Base-by-base conservation (phyloP, 2,329 filamentous ascomycete genomes). In the Penicillium sp. region DNA sequence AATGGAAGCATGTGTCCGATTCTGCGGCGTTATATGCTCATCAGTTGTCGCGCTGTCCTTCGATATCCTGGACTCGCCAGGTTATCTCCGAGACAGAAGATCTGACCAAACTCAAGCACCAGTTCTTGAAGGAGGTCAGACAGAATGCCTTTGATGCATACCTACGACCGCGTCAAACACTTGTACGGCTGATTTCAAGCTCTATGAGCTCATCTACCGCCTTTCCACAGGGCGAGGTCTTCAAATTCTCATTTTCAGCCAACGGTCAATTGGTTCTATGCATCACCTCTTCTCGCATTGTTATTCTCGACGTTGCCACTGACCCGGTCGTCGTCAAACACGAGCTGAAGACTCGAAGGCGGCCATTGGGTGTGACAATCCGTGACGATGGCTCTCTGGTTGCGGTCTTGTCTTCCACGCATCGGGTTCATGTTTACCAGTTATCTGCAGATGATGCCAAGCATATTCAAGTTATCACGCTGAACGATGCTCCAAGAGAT, bases 351-450 rank as follows among this genome's bases (percentile, higher is more conserved):
- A 86, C 92, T 38, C 73, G 86, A 54, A 80, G 89, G 43, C 80
- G 88, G 28, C 89, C 90, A 5, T 77, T 86, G 16, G 83, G 88
- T 4, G 84, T 87, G 12, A 88, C 89, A 45, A 86, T 95, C 55
- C 80, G 87, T 33, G 89, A 95, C 60, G 82, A 92, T 67, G 88
- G 86, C 13, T 81, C 80, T 10, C 72, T 88, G 10, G 76, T 95
- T 28, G 90, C 88, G 1, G 88, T 95, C 5, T 75, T 93, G 40
- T 89, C 89, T 22, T 88, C 81, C 5, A 86, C 89, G 56, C 87
- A 91, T 73, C 87, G 91, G 66, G 85, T 95, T 53, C 88, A 95
- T 61, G 71, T 95, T n/a, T 95, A 95, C 67, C 81, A 87, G 59
- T 77, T 95, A 19, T 74, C 75, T 3, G 68, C 77, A 46, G 73